Evolutionary conservation across 2,329 filamentous ascomycete species (phyloP), one percentile per base, ranked within the genome.

Genomic region (Nigrograna mackinnonii): DNA sequence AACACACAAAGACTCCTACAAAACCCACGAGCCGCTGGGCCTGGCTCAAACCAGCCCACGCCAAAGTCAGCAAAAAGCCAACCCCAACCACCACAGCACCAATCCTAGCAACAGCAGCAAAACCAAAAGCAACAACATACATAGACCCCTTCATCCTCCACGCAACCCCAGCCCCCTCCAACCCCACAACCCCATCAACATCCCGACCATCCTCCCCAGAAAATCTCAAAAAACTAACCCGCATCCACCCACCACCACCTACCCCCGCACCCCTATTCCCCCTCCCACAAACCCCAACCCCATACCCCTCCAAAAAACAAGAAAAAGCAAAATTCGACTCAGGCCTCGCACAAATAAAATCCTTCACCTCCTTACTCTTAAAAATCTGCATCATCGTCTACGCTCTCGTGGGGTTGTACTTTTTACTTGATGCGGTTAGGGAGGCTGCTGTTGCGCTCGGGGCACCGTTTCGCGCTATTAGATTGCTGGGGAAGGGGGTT

Each of bases 361-460:
- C 31, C 2, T 39, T 60, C 3, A 35, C 38, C 3, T 33, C 43
- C 2, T 21, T 61, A 9, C 6, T 57, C 1, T 13, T 60, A 7
- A 60, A 58, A 21, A 31, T 60, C 3, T 48, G 44, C 11, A 24
- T 64, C 3, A 14, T 54, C 0, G 9, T 64, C 3, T 65, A 65
- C 21, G 39, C 38, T 6, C 38, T 62, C 6, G 41, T 64, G 6
- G 58, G 54, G 6, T n/a, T 62, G 36, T 64, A 61, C 46, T 64
- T 54, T 34, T 18, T 64, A 5, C 52, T 65, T 3, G 57, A 65
- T 43, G 62, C 57, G 0, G 35, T 62, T 3, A 22, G 58, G 9
- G 53, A 58, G 26, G 55, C 52, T 3, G 42, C 62, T 6, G 40
- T 52, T 44, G 49, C 47, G 13, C 16, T 65, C 3, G 51, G 49